These are phyloP conservation scores for Candida sakaeoensis DNA, from an alignment of 805 yeast species.

Conservation along the genomic window DNA sequence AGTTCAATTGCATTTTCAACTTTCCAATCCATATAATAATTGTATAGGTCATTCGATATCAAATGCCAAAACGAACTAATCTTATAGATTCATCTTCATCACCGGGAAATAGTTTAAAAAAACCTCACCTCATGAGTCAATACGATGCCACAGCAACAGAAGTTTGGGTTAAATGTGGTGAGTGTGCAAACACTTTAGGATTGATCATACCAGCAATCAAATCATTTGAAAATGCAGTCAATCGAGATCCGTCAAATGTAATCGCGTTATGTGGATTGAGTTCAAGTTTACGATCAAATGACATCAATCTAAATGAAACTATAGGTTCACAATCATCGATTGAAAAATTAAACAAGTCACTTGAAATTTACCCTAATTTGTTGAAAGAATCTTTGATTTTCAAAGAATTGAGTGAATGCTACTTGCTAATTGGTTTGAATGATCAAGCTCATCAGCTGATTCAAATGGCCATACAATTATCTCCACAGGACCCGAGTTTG, in stretches of 20 bases:
- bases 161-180: slow-evolving; percentile 47
- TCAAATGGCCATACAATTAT: slow-evolving; percentile 37
- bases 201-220: slow-evolving; percentile 37
- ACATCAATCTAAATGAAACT: slow-evolving; percentile 33
- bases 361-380: slow-evolving; percentile 35
- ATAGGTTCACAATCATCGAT: slow-evolving; percentile 39
- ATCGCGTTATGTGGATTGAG: slow-evolving; percentile 43
- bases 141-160: slow-evolving; percentile 28
- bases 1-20: neutral
- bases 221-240: slow-evolving; percentile 41
- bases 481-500: slow-evolving; percentile 41
- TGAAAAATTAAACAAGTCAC: slow-evolving; percentile 35
- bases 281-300: slow-evolving; percentile 37
- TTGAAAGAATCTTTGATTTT: slow-evolving; percentile 38
- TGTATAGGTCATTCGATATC: no score
- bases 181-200: slow-evolving; percentile 43
- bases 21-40: neutral
- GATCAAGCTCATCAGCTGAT: slow-evolving; percentile 52
- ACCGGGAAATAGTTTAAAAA: neutral
- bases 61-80: slow-evolving; percentile 6
- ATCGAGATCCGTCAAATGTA: slow-evolving; percentile 37
- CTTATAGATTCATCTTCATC: neutral
- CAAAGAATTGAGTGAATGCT: slow-evolving; percentile 52
- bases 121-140: neutral
- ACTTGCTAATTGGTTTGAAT: slow-evolving; percentile 41